These are phyloP conservation scores for Polyporus arcularius DNA, from an alignment of 768 basidiomycete species.

Conservation along the genomic window DNA sequence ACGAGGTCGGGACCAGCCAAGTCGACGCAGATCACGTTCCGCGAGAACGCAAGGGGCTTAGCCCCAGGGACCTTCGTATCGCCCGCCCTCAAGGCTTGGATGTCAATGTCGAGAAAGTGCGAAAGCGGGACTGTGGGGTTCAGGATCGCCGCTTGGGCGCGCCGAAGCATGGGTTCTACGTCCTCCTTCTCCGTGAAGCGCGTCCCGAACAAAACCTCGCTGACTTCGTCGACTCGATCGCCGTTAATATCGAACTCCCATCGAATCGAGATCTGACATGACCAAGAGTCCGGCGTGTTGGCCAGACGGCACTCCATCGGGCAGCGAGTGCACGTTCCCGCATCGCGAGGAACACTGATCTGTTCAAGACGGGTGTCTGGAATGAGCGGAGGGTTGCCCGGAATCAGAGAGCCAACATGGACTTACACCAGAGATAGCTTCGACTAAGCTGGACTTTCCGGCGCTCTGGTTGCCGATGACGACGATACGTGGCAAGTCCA, in stretches of 20 bases:
- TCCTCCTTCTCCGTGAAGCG: conserved; percentile 40
- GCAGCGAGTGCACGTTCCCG: conserved; percentile 48
- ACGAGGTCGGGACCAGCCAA: conserved; percentile 27
- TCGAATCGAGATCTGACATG: conserved; percentile 44
- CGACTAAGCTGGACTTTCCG: conserved; percentile 49
- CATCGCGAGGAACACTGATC: conserved; percentile 25
- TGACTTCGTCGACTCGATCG: conserved; percentile 17
- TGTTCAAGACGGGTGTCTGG: not conserved
- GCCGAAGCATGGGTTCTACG: conserved; percentile 57
- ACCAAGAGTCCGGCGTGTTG: conserved; percentile 18
- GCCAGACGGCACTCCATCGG: conserved; percentile 40
- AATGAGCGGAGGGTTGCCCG: no score
- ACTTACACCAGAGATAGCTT: conserved; percentile 51
- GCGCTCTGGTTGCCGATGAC: conserved; percentile 56
- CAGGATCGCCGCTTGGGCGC: conserved; percentile 65
- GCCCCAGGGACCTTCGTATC: not conserved
- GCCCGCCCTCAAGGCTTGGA: not conserved
- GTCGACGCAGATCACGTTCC: conserved; percentile 31
- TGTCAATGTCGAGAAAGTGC: conserved; percentile 11
- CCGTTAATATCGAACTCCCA: conserved; percentile 40
- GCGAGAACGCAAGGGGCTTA: conserved; percentile 22
- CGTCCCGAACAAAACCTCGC: conserved; percentile 43
- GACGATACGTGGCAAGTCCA: conserved; percentile 50
- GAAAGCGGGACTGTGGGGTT: conserved; percentile 40
- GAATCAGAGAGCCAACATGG: conserved; percentile 19